Evolutionary conservation across 2,329 filamentous ascomycete genomes (phyloP).

Genomic region (Emericellopsis atlantica): DNA sequence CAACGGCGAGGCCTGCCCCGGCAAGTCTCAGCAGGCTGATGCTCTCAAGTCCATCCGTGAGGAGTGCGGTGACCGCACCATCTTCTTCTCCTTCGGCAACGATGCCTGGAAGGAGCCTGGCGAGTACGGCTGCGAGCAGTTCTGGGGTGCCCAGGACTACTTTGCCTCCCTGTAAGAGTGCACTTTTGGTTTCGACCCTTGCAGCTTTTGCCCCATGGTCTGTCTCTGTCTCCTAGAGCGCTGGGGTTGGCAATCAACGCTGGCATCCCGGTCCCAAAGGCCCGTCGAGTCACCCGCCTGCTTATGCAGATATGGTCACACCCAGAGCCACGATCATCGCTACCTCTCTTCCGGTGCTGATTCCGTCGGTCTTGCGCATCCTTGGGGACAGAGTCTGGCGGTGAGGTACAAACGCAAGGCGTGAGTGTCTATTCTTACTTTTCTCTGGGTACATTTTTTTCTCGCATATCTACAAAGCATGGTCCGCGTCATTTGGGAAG

Average conservation of each 20-base stretch:
- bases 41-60: conserved; percentile 63
- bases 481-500: background rate
- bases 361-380: background rate
- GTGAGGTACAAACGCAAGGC: background rate
- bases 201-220: conserved; percentile 8
- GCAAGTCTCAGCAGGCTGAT: conserved; percentile 49
- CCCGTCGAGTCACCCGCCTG: background rate
- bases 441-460: background rate
- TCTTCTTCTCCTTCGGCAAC: conserved; percentile 72
- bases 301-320: background rate
- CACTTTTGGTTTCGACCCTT: conserved; percentile 2
- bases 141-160: conserved; percentile 49
- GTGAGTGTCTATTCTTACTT: background rate
- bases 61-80: conserved; percentile 51
- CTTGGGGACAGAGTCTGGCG: background rate
- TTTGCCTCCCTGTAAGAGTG: conserved; percentile 9
- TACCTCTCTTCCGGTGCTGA: background rate
- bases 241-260: too few species aligned
- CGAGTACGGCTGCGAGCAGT: conserved; percentile 61
- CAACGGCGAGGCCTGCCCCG: conserved; percentile 64
- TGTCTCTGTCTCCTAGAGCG: background rate
- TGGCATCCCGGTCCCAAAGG: background rate
- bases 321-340: background rate
- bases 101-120: conserved; percentile 73
- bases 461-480: background rate